Conservation (phyloP, 1,284 basidiomycete species). For the Puccinia sorghi region DNA sequence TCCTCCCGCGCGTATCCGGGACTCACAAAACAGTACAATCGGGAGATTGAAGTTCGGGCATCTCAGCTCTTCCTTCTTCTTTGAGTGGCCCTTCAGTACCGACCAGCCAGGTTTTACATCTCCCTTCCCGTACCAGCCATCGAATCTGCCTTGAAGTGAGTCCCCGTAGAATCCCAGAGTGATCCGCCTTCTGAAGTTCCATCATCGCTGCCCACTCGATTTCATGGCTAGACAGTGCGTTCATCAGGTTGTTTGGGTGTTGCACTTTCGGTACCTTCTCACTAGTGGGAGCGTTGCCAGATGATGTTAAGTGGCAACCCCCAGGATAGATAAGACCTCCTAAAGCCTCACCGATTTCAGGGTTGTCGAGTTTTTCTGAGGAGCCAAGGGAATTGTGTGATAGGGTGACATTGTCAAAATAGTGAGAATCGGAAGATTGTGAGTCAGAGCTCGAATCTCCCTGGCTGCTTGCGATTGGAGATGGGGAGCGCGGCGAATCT, state of each 20-base stretch:
- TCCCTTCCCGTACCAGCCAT: conserved; percentile 31
- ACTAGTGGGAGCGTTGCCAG: background rate
- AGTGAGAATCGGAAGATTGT: conserved; percentile 2
- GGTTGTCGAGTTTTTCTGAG: conserved; percentile 6
- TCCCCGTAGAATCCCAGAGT: conserved; percentile 35
- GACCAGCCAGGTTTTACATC: conserved; percentile 30
- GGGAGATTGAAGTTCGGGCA: background rate
- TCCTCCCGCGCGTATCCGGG: background rate
- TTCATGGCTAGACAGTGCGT: conserved; percentile 14
- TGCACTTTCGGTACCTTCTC: background rate
- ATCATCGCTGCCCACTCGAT: conserved; percentile 48
- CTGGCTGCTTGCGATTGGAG: background rate
- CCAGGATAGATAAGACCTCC: background rate
- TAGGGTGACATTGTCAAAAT: background rate
- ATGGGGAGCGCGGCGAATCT: background rate
- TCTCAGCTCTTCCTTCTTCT: conserved; percentile 4
- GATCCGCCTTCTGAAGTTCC: conserved; percentile 41
- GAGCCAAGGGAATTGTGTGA: background rate
- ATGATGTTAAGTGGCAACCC: background rate
- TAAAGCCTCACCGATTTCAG: background rate
- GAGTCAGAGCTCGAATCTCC: background rate
- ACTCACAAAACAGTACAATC: background rate
- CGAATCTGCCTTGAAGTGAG: conserved; percentile 39
- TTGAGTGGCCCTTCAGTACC: conserved; percentile 22
- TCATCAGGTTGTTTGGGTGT: conserved; percentile 3